These are phyloP conservation scores for Globisporangium polare DNA, from an alignment of 352 stramenopile genomes.

Conservation along the genomic window DNA sequence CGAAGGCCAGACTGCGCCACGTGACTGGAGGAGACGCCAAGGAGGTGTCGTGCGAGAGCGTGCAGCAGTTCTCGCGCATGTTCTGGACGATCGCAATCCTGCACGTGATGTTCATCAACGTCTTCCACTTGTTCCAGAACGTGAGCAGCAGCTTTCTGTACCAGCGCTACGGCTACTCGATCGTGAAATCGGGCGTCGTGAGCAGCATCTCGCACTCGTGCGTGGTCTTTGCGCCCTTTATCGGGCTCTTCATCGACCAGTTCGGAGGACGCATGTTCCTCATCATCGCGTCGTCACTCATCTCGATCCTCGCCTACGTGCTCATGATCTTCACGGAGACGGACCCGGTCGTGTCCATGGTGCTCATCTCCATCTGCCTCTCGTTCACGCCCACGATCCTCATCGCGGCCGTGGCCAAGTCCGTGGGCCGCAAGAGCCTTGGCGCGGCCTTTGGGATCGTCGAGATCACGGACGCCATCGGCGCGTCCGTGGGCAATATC, in stretches of 20 bases:
- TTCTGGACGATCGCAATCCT: slow-evolving; percentile 85
- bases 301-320: slow-evolving; percentile 76
- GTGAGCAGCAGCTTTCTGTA: slow-evolving; percentile 86
- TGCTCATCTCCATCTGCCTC: slow-evolving; percentile 84
- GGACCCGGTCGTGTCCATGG: slow-evolving; percentile 78
- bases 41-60: slow-evolving; percentile 50
- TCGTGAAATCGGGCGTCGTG: slow-evolving; percentile 81
- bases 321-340: slow-evolving; percentile 84
- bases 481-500: slow-evolving; percentile 78
- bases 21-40: slow-evolving; percentile 7
- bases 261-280: slow-evolving; percentile 85
- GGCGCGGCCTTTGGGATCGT: slow-evolving; percentile 85
- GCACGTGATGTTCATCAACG: slow-evolving; percentile 88
- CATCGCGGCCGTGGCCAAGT: slow-evolving; percentile 83
- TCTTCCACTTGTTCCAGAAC: slow-evolving; percentile 92
- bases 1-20: slow-evolving; percentile 8
- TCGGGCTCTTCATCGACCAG: slow-evolving; percentile 85
- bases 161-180: slow-evolving; percentile 80
- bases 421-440: slow-evolving; percentile 68
- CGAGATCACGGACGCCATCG: slow-evolving; percentile 83
- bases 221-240: slow-evolving; percentile 85
- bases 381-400: slow-evolving; percentile 87
- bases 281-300: slow-evolving; percentile 58
- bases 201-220: slow-evolving; percentile 77
- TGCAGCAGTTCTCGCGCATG: slow-evolving; percentile 75